Base-by-base conservation (phyloP, 768 basidiomycete species). In the Russula olivacea region DNA sequence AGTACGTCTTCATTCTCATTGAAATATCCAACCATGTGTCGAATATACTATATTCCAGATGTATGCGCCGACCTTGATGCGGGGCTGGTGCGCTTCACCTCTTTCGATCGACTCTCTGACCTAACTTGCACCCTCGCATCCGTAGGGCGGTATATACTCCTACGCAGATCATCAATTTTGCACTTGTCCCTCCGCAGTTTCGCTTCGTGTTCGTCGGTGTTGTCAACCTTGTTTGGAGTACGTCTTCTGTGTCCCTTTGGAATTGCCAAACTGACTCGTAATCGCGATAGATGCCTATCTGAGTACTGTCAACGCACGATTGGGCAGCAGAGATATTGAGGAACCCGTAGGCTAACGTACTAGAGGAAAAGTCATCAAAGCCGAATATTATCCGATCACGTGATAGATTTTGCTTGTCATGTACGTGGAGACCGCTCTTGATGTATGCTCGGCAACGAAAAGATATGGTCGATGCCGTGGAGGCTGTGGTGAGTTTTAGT, bases 181-280 rank as follows among this genome's bases (percentile, higher is more conserved):
- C 83, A 10, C 23, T 93, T 36, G 81, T 91, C 1, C 91, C 91
- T 1, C 84, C 81, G 4, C 91, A 93, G 68, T 74, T 91, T 40
- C 84, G 91, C 41, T 86, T 93, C 58, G 79, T 87, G 21, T 77
- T 87, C 21, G 83, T 93, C 25, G 81, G 89, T 68, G 80, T 88
- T 12, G 88, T 92, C 56, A 87, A 86, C 69, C 78, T 91, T 63
- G 88, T 88, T 76, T 90, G 88, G 89, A 91, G 89, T 91, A 71
- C 51, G 87, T 80, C 14, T 11, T 23, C 28, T 21, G 3, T 28
- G 3, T 12, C 17, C 3, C 52, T 61, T 50, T 15, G 6, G 17
- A 38, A 45, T 28, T 32, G 11, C 28, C 6, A 10, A 9, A 23
- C 32, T 9, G 45, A 58, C 15, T 28, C 14, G 11, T 34, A 15